phyloP scores from a whole-genome alignment of 2,329 filamentous ascomycete genomes.

The Aureobasidium sp. region DNA sequence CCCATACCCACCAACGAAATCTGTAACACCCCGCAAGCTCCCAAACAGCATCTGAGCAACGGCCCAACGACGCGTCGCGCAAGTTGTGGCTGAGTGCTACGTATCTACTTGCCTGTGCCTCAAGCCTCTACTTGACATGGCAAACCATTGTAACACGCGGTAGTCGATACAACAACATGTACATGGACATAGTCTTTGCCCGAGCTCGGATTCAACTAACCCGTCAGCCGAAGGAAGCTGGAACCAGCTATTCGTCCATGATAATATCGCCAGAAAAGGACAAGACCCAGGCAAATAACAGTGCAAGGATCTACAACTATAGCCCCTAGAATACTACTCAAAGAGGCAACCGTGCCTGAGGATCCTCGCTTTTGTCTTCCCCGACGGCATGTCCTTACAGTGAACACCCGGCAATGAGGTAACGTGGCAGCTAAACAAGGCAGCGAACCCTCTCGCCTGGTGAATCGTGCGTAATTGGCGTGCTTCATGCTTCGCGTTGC shows the following conservation, averaged over 20 bases:
- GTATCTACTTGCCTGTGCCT: no score
- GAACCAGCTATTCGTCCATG: not conserved
- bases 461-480: not conserved
- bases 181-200: not conserved
- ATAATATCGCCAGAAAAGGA: not conserved
- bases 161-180: not conserved
- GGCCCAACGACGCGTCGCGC: not conserved
- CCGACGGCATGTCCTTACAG: not conserved
- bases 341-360: not conserved
- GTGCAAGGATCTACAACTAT: not conserved
- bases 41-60: not conserved
- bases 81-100: not conserved
- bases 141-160: not conserved
- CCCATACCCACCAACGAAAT: not conserved
- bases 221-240: not conserved
- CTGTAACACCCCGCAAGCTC: not conserved
- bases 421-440: not conserved
- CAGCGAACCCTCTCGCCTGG: not conserved
- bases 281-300: not conserved
- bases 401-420: not conserved
- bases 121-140: no score
- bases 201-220: no score
- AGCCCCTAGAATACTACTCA: not conserved
- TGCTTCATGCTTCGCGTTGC: not conserved
- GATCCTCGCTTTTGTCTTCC: not conserved